Conservation (phyloP, 2,329 filamentous ascomycete species). For the Mycogone perniciosa region DNA sequence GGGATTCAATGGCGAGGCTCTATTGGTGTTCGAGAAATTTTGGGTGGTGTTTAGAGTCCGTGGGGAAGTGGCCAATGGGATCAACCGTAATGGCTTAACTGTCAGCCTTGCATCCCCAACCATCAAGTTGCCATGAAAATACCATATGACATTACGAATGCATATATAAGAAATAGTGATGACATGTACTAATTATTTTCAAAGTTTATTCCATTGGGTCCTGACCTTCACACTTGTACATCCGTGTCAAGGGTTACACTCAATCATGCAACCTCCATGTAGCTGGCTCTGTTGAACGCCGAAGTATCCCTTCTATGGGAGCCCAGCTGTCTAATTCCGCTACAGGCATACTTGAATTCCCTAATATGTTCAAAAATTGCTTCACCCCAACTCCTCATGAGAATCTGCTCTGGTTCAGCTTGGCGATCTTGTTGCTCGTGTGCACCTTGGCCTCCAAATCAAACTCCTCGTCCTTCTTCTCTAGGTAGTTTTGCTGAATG, state of each 20-base stretch:
- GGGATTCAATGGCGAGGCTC: conserved; percentile 22
- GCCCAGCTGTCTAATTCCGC: neutral
- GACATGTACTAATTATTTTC: conserved; percentile 5
- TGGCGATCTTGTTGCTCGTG: conserved; percentile 34
- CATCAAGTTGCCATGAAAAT: neutral
- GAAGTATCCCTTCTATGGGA: neutral
- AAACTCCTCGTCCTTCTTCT: conserved; percentile 41
- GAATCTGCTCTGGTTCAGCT: conserved; percentile 30
- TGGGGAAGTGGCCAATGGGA: conserved; percentile 22
- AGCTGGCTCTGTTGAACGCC: neutral
- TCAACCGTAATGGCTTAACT: conserved; percentile 13
- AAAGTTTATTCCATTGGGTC: conserved; percentile 22
- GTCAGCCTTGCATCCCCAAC: conserved; percentile 23
- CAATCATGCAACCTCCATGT: neutral
- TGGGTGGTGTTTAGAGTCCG: conserved; percentile 16
- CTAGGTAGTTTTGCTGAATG: conserved; percentile 69
- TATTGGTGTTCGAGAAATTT: conserved; percentile 20
- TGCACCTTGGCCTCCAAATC: conserved; percentile 34
- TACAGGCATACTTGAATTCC: neutral
- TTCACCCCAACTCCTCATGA: conserved; percentile 18
- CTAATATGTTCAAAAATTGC: neutral
- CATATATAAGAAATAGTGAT: too few relatives aligned
- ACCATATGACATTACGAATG: too few relatives aligned
- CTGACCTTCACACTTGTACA: conserved; percentile 31
- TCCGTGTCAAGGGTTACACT: conserved; percentile 17